Conservation (phyloP, 78 protist species). For the slime mould (Dictyostelium discoideum) region dicty_2.7 NC_007090.3:1173001-1173500, state of each 20-base stretch:
- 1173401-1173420: not conserved
- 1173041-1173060: not conserved
- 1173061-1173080: too few species aligned
- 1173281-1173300: not conserved
- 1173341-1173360: not conserved
- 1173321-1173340: not conserved
- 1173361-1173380: not conserved
- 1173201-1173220: not conserved
- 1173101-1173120: too few species aligned
- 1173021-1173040: not conserved
- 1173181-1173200: not conserved
- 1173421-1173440: too few species aligned
- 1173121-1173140: too few species aligned
- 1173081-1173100: too few species aligned
- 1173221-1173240: not conserved
- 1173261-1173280: too few species aligned
- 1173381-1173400: not conserved
- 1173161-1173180: not conserved
- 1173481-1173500: not conserved
- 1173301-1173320: not conserved
- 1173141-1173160: not conserved
- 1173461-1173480: not conserved
- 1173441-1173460: not conserved
- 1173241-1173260: too few species aligned
- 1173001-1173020: not conserved